These are phyloP conservation scores for Starmerella lactis-condensi DNA, from an alignment of 805 yeast genomes.

Conservation along the genomic window DNA sequence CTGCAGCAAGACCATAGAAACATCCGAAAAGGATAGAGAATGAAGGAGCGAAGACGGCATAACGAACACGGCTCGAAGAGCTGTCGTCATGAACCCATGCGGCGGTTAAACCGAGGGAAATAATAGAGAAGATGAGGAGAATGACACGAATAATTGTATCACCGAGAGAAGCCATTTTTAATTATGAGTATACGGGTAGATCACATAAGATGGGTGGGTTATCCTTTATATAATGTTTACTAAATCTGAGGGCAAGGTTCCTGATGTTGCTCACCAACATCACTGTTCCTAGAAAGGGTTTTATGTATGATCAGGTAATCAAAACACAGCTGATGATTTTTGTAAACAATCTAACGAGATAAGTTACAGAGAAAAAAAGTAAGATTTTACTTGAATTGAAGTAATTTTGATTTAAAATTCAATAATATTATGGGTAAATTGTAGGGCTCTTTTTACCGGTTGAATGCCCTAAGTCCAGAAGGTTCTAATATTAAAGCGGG, in stretches of 20 bases:
- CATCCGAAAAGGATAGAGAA: conserved; percentile 69
- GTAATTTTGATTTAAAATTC: too few species aligned
- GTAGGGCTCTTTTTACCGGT: too few species aligned
- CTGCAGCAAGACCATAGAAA: conserved; percentile 60
- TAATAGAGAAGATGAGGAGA: conserved; percentile 57
- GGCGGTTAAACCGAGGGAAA: conserved; percentile 74
- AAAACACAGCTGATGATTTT: too few species aligned
- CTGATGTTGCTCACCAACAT: too few species aligned
- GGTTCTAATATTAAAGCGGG: too few species aligned
- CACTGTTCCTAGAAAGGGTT: too few species aligned
- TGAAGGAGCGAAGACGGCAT: conserved; percentile 68
- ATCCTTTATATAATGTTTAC: conserved; percentile 1
- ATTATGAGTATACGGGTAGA: background rate
- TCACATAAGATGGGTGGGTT: background rate
- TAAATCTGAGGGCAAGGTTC: conserved; percentile 2
- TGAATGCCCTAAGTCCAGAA: too few species aligned
- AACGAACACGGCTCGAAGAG: conserved; percentile 62
- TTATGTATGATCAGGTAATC: too few species aligned
- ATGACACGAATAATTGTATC: conserved; percentile 57
- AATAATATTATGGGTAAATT: too few species aligned
- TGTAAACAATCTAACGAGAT: too few species aligned
- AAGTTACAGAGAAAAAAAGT: too few species aligned
- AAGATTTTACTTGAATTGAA: too few species aligned
- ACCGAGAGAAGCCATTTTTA: conserved; percentile 40
- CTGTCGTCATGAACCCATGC: conserved; percentile 49